Conservation (phyloP, 805 yeast genomes). For the Scheffersomyces coipomensis region DNA sequence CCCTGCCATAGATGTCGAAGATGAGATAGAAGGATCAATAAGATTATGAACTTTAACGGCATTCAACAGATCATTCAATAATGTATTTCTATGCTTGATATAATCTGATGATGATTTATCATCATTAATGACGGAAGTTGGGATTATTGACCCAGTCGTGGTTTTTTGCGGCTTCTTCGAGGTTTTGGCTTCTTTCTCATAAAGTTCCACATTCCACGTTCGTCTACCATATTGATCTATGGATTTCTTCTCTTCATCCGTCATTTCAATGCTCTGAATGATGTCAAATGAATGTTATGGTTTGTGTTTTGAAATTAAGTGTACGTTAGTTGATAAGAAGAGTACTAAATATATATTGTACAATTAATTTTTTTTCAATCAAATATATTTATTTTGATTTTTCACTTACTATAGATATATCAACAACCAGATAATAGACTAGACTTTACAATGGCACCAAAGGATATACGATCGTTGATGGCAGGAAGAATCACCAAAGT, state of each 20-base stretch:
- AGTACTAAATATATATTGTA: too few species aligned
- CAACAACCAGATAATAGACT: background rate
- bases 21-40: slow-evolving; percentile 21
- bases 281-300: too few species aligned
- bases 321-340: too few species aligned
- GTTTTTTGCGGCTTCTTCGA: background rate
- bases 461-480: background rate
- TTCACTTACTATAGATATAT: too few species aligned
- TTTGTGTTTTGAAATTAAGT: too few species aligned
- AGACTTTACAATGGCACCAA: background rate
- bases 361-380: too few species aligned
- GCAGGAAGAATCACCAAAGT: background rate
- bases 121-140: slow-evolving; percentile 5
- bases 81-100: slow-evolving; percentile 28
- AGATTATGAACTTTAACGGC: slow-evolving; percentile 36
- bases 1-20: slow-evolving; percentile 13
- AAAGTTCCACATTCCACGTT: slow-evolving; percentile 72
- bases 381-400: too few species aligned
- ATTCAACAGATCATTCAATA: slow-evolving; percentile 27
- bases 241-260: slow-evolving; percentile 20
- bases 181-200: slow-evolving; percentile 45
- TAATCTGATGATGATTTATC: slow-evolving; percentile 16
- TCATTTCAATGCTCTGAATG: too few species aligned
- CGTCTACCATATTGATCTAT: slow-evolving; percentile 59
- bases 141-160: background rate